Evolutionary conservation across 257 asterid genomes (phyloP).

Genomic region (Nicotiana tomentosiformis): DNA sequence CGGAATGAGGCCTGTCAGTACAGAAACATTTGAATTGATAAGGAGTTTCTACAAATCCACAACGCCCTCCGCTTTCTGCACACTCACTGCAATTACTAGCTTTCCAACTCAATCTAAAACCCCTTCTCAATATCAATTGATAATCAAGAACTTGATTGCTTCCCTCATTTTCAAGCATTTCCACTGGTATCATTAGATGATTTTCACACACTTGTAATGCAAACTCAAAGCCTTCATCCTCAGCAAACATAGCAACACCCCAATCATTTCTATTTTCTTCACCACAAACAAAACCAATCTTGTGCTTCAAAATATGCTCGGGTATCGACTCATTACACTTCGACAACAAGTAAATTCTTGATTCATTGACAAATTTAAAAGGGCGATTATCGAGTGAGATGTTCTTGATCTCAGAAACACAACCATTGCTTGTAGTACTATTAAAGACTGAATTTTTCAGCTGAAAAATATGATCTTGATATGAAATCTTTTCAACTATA

Average conservation of each 20-base stretch:
- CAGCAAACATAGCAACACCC: constrained; percentile 31
- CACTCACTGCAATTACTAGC: constrained; percentile 36
- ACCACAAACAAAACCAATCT: constrained; percentile 5
- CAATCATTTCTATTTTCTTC: neutral
- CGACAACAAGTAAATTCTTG: constrained; percentile 32
- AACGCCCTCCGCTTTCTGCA: constrained; percentile 42
- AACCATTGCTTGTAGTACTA: neutral
- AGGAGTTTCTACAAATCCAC: constrained; percentile 30
- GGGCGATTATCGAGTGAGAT: neutral
- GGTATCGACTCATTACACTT: constrained; percentile 18
- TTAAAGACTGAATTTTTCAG: constrained; percentile 24
- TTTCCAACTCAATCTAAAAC: constrained; percentile 47
- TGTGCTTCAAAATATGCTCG: constrained; percentile 10
- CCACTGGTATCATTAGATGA: constrained; percentile 46
- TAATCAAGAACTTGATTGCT: constrained; percentile 9
- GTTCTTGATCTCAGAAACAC: constrained; percentile 34
- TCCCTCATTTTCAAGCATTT: constrained; percentile 10
- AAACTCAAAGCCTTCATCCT: constrained; percentile 11
- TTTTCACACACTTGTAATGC: constrained; percentile 27
- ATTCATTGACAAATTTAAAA: neutral
- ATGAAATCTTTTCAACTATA: constrained; percentile 31
- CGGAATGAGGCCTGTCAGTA: constrained; percentile 47
- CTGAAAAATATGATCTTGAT: constrained; percentile 11
- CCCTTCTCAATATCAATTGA: constrained; percentile 35
- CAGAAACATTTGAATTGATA: constrained; percentile 44